Conservation (phyloP, 352 stramenopile genomes). For the Pythium oligandrum region DNA sequence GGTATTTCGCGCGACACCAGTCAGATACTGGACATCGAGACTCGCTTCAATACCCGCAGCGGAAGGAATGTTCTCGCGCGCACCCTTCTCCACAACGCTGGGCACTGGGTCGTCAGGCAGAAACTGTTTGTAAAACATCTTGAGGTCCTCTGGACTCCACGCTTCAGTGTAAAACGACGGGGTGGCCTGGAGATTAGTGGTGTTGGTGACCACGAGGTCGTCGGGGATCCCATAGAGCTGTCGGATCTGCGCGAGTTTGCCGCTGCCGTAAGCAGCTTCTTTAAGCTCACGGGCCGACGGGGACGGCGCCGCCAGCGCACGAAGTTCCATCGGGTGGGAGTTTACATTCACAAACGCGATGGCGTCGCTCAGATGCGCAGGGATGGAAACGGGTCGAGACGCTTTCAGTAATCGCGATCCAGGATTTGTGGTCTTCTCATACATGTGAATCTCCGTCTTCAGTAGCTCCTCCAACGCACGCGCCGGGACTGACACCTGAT, state of each 20-base stretch:
- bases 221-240: conserved; percentile 60
- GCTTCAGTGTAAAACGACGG: conserved; percentile 79
- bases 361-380: conserved; percentile 27
- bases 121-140: conserved; percentile 49
- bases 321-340: conserved; percentile 51
- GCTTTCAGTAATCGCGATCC: conserved; percentile 40
- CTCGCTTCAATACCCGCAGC: conserved; percentile 67
- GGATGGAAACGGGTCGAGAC: conserved; percentile 24
- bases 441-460: conserved; percentile 47
- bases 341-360: conserved; percentile 74
- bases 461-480: conserved; percentile 46
- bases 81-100: conserved; percentile 47
- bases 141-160: conserved; percentile 50
- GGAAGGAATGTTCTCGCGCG: conserved; percentile 34
- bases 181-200: conserved; percentile 49
- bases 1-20: conserved; percentile 67
- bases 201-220: conserved; percentile 63
- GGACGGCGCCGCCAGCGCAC: conserved; percentile 29
- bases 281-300: neutral
- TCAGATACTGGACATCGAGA: conserved; percentile 90
- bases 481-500: conserved; percentile 32
- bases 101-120: conserved; percentile 41
- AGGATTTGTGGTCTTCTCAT: conserved; percentile 12
- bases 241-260: conserved; percentile 43
- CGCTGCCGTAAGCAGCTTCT: conserved; percentile 1